phyloP scores from a whole-genome alignment of 2,329 filamentous ascomycete genomes.

The Beauveria sp. region DNA sequence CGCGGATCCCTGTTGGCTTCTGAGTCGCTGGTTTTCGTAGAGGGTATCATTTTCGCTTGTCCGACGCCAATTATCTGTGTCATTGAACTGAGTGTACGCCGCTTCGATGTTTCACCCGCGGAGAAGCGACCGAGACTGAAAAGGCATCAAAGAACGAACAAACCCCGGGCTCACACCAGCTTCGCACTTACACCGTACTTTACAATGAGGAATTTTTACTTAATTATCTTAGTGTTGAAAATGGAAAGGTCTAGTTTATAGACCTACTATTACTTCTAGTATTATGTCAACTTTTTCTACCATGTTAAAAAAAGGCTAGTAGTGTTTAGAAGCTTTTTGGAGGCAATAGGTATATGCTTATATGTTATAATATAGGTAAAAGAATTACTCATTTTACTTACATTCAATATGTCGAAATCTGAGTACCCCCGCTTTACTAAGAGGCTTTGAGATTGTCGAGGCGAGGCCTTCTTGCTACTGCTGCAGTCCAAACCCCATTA shows the following conservation, averaged over 20 bases:
- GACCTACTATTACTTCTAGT: no score
- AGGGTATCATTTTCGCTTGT: slow-evolving; percentile 71
- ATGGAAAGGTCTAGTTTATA: no score
- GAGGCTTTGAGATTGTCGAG: slow-evolving; percentile 64
- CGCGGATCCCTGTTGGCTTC: slow-evolving; percentile 75
- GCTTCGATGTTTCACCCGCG: slow-evolving; percentile 74
- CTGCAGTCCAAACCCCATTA: slow-evolving; percentile 53
- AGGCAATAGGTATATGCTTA: no score
- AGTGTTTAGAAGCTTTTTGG: no score
- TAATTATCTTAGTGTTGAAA: no score
- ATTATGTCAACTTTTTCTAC: no score
- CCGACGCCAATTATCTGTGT: slow-evolving; percentile 80
- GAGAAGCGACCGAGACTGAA: slow-evolving; percentile 56
- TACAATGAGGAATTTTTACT: no score
- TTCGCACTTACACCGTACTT: background rate
- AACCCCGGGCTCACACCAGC: no score
- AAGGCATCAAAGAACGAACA: background rate
- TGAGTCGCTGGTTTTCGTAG: slow-evolving; percentile 80
- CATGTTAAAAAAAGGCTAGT: no score
- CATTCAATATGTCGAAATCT: background rate
- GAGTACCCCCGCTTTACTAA: slow-evolving; percentile 57
- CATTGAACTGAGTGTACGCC: slow-evolving; percentile 75
- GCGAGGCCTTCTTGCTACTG: slow-evolving; percentile 58
- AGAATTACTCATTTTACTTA: no score
- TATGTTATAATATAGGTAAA: no score